Conservation (phyloP, 148 eudicot genomes). For the Beta vulgaris region DNA sequence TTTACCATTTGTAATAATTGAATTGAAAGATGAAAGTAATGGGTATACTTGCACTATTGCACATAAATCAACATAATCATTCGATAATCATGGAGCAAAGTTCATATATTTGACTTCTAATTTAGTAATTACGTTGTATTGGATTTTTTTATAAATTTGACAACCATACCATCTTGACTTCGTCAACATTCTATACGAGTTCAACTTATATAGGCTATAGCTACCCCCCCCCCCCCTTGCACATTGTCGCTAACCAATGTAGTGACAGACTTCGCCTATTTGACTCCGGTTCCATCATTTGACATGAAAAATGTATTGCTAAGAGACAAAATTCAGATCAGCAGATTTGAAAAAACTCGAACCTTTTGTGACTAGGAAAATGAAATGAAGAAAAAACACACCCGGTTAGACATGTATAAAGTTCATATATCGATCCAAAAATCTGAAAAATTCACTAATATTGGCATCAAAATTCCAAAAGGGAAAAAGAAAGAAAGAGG, state of each 20-base stretch:
- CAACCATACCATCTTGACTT: neutral
- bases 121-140: neutral
- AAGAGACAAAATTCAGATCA: neutral
- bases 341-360: neutral
- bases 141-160: no score
- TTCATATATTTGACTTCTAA: no score
- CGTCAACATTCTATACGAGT: neutral
- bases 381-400: no score
- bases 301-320: no score
- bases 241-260: neutral
- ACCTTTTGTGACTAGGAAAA: neutral
- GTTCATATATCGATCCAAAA: no score
- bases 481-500: neutral
- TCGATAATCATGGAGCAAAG: no score
- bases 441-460: neutral
- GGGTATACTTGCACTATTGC: no score
- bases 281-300: no score
- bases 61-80: no score
- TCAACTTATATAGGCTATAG: no score
- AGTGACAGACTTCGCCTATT: neutral
- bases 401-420: no score
- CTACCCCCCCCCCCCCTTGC: neutral
- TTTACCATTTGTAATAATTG: neutral
- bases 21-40: neutral
- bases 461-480: neutral